These are phyloP conservation scores for Nepenthes mirabilis DNA, from an alignment of 148 eudicot genomes.

Conservation along the genomic window DNA sequence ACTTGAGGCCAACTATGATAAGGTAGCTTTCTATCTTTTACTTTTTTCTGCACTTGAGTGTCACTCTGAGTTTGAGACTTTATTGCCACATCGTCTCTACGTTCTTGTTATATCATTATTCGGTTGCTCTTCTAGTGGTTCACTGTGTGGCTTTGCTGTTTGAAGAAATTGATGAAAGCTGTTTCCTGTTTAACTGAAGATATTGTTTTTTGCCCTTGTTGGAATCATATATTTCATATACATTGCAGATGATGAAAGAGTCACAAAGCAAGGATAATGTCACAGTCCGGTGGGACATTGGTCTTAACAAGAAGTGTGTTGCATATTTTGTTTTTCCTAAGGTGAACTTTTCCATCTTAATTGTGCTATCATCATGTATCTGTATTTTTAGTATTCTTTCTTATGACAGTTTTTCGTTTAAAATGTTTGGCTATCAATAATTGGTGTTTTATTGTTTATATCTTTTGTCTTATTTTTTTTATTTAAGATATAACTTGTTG, in stretches of 20 bases:
- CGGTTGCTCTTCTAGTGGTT: too few relatives aligned
- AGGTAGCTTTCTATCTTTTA: constrained; percentile 29
- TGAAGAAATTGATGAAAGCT: too few relatives aligned
- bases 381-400: not conserved
- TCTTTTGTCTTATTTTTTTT: not conserved
- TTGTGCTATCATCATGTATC: not conserved
- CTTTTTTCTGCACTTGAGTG: not conserved
- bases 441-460: not conserved
- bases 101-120: not conserved
- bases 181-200: too few relatives aligned
- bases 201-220: too few relatives aligned
- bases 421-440: not conserved
- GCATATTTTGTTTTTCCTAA: constrained; percentile 94
- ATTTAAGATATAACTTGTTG: not conserved
- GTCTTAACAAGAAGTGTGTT: constrained; percentile 90
- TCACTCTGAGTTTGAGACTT: not conserved
- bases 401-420: not conserved
- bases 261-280: constrained; percentile 93
- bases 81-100: not conserved
- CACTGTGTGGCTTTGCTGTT: too few relatives aligned
- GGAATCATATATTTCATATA: not conserved
- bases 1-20: constrained; percentile 98
- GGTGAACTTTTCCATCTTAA: constrained; percentile 23
- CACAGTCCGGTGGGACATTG: constrained; percentile 91
- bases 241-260: constrained; percentile 89